Conservation (phyloP, 176 grass and related monocot species). For the Ensete ventricosum region DNA sequence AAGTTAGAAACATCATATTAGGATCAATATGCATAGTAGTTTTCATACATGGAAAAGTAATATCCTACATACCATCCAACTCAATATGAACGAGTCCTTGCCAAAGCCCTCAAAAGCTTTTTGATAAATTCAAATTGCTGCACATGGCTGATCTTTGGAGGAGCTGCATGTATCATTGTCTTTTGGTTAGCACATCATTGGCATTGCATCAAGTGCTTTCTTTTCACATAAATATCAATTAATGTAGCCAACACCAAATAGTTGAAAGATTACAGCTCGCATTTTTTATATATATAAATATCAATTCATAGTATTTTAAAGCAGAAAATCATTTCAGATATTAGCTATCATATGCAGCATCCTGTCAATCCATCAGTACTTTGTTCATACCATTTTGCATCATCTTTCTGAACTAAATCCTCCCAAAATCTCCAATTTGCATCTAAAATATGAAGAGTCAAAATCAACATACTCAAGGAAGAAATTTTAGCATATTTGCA, state of each 20-base stretch:
- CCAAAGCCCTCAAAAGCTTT: slow-evolving; percentile 25
- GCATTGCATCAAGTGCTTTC: background rate
- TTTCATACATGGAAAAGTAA: background rate
- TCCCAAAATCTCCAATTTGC: slow-evolving; percentile 29
- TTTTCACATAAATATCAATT: background rate
- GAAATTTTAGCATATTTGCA: no score
- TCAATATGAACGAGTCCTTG: slow-evolving; percentile 12
- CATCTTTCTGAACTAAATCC: slow-evolving; percentile 19
- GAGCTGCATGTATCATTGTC: slow-evolving; percentile 11
- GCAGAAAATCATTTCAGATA: no score
- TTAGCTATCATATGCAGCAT: no score
- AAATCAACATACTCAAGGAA: no score
- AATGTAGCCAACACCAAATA: no score
- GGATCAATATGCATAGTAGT: background rate
- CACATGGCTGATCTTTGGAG: slow-evolving; percentile 5
- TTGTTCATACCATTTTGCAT: background rate
- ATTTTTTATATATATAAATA: no score
- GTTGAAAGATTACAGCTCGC: no score
- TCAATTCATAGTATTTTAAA: no score
- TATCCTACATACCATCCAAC: slow-evolving; percentile 11
- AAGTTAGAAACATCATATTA: no score
- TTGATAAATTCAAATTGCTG: slow-evolving; percentile 34
- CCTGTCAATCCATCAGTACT: background rate
- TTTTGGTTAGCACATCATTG: background rate
- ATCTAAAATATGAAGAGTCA: slow-evolving; percentile 19